Evolutionary conservation across 2,329 filamentous ascomycete species (phyloP).

Genomic region (Alternaria burnsii): DNA sequence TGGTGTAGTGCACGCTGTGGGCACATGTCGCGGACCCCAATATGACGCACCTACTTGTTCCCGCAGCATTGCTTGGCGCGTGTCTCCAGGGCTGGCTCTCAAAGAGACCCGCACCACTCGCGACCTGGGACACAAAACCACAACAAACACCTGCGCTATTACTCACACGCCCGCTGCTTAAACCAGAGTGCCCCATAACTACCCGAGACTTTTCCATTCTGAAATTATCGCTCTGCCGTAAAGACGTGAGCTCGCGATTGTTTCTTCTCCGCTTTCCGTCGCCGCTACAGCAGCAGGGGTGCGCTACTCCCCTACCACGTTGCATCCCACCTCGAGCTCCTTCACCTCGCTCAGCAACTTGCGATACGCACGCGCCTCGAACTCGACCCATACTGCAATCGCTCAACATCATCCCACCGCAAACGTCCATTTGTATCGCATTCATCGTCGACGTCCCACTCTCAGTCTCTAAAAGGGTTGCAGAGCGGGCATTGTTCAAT

Average conservation of each 20-base stretch:
- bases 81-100: slow-evolving; percentile 13
- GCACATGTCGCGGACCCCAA: slow-evolving; percentile 15
- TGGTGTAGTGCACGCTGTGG: background rate
- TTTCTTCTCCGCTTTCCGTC: slow-evolving; percentile 41
- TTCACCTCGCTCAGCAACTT: slow-evolving; percentile 15
- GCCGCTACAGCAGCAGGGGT: slow-evolving; percentile 37
- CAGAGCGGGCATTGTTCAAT: slow-evolving; percentile 23
- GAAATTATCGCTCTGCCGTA: slow-evolving; percentile 17
- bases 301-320: slow-evolving; percentile 33
- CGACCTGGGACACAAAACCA: slow-evolving; percentile 27
- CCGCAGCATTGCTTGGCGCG: slow-evolving; percentile 11
- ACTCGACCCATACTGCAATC: background rate
- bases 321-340: slow-evolving; percentile 36
- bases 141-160: slow-evolving; percentile 32
- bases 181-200: slow-evolving; percentile 6
- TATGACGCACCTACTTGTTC: slow-evolving; percentile 25
- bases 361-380: slow-evolving; percentile 12
- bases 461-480: slow-evolving; percentile 18
- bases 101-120: slow-evolving; percentile 17
- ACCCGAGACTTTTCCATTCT: slow-evolving; percentile 9
- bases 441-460: slow-evolving; percentile 24
- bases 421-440: slow-evolving; percentile 4
- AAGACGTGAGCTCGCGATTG: slow-evolving; percentile 16
- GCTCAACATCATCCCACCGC: slow-evolving; percentile 3
- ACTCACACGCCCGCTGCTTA: slow-evolving; percentile 18